Evolutionary conservation across 83 land plant genomes (phyloP).

Genomic region (Isoetes engelmannii): DNA sequence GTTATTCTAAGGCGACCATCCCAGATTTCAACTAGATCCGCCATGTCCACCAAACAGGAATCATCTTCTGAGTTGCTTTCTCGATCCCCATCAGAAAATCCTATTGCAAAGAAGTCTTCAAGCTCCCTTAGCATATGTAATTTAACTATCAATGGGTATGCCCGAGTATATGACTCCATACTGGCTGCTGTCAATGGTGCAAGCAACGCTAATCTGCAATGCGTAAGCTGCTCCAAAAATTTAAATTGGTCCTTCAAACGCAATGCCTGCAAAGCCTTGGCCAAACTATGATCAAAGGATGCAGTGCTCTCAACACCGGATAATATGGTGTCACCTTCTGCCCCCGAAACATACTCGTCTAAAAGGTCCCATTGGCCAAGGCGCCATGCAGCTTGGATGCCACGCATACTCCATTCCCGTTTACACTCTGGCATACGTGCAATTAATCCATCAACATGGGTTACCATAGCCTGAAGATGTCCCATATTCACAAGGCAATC

Average conservation of each 20-base stretch:
- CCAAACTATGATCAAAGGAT: conserved; percentile 80
- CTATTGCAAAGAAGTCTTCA: conserved; percentile 68
- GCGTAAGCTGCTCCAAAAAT: conserved; percentile 60
- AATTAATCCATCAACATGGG: conserved; percentile 88
- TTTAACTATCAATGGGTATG: conserved; percentile 87
- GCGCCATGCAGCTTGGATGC: conserved; percentile 97
- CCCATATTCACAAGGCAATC: conserved; percentile 95
- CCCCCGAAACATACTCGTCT: conserved; percentile 79
- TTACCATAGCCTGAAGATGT: conserved; percentile 81
- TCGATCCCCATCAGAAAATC: conserved; percentile 33
- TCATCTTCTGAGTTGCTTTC: conserved; percentile 33
- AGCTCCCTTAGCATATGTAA: conserved; percentile 87
- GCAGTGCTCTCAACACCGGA: conserved; percentile 53
- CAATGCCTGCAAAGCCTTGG: conserved; percentile 76
- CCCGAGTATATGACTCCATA: conserved; percentile 93
- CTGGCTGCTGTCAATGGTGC: conserved; percentile 94
- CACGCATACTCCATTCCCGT: conserved; percentile 91
- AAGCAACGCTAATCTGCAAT: conserved; percentile 74
- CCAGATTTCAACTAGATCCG: conserved; percentile 56
- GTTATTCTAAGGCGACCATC: conserved; percentile 71
- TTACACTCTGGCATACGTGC: conserved; percentile 62
- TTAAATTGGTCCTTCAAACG: conserved; percentile 57
- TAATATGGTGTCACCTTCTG: conserved; percentile 54
- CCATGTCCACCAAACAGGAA: conserved; percentile 20
- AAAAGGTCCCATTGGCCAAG: conserved; percentile 91